These are phyloP conservation scores for Rubus idaeus DNA, from an alignment of 306 rosid species.

Conservation along the genomic window DNA sequence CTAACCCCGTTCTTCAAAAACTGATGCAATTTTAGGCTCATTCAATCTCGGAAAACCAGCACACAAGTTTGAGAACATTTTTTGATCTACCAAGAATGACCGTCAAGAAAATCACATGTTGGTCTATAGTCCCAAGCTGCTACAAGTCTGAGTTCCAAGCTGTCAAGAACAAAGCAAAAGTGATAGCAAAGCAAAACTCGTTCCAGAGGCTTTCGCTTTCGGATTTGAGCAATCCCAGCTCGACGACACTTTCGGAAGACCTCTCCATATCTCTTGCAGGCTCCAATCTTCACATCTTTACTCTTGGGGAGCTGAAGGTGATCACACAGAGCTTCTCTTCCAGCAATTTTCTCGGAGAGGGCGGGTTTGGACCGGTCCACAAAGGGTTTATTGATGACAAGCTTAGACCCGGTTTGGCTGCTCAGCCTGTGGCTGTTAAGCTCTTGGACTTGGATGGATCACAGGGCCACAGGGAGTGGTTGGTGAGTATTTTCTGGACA, in stretches of 20 bases:
- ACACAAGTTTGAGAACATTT: not conserved
- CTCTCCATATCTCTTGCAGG: slow-evolving; percentile 82
- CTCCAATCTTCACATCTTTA: slow-evolving; percentile 60
- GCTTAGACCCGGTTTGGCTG: slow-evolving; percentile 62
- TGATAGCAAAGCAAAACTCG: slow-evolving; percentile 47
- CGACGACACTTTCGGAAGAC: slow-evolving; percentile 59
- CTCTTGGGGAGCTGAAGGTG: slow-evolving; percentile 76
- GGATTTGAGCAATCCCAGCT: slow-evolving; percentile 74
- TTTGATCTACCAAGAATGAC: slow-evolving; percentile 14
- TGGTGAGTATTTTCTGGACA: slow-evolving; percentile 51
- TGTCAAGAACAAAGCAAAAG: slow-evolving; percentile 40
- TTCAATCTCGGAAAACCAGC: not conserved
- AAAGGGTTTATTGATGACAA: slow-evolving; percentile 94
- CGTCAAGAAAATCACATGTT: slow-evolving; percentile 43
- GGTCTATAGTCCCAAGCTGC: slow-evolving; percentile 55
- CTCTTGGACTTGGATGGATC: slow-evolving; percentile 80
- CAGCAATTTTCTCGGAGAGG: slow-evolving; percentile 77
- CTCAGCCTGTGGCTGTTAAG: slow-evolving; percentile 96
- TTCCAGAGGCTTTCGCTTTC: slow-evolving; percentile 55
- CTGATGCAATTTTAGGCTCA: not conserved
- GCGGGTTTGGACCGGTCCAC: slow-evolving; percentile 97
- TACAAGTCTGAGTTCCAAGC: slow-evolving; percentile 37
- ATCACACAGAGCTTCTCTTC: slow-evolving; percentile 77
- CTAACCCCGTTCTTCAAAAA: slow-evolving; percentile 15
- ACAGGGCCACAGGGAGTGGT: slow-evolving; percentile 97